Base-by-base conservation (phyloP, 2,329 filamentous ascomycete genomes). In the Ilyonectria destructans region DNA sequence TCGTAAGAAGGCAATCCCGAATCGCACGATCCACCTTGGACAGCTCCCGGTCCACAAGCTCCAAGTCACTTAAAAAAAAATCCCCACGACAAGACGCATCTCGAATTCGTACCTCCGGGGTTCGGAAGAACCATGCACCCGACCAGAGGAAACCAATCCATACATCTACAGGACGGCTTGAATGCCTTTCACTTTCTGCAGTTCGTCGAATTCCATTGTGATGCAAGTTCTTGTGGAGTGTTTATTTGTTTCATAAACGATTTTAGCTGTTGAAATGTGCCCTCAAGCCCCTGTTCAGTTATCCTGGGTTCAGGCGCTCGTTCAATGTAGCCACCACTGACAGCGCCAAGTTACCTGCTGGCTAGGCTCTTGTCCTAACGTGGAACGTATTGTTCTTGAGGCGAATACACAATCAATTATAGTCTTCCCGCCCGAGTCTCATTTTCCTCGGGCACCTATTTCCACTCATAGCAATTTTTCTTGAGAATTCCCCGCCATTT, bases 21-120 rank as follows among this genome's bases (percentile, higher is more conserved):
- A 66, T 66, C 29, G 43, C 63, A 58, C 58, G 46, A 58, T 67
- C 46, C 54, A 55, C 58, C 52, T 55, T 54, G 19, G 13, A 55
- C 37, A 54, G 35, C 64, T 62, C 15, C 31, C 52, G 4, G 46
- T 48, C 58, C 19, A 17, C 35, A 21, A 62, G 31, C 37, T 19
- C 23, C 46, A 43, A 62, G 37, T 54, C 45, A 10, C n/a, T 46
- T 33, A 62, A 62, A 67, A 67, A 65, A 67, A 58, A 54, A 48
- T 15, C 46, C 46, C 46, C 45, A 46, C 58, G n/a, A 48, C n/a
- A 19, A 57, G 23, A 6, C 12, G 23, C 63, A 57, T 60, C 58
- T 45, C 35, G 23, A 68, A 62, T 26, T 29, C 17, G 26, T 26
- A 26, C 26, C 26, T 15, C 12, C 40, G 40, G 37, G n/a, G 17